Evolutionary conservation across 2,329 filamentous ascomycete genomes (phyloP).

Genomic region (Aspergillus texensis): DNA sequence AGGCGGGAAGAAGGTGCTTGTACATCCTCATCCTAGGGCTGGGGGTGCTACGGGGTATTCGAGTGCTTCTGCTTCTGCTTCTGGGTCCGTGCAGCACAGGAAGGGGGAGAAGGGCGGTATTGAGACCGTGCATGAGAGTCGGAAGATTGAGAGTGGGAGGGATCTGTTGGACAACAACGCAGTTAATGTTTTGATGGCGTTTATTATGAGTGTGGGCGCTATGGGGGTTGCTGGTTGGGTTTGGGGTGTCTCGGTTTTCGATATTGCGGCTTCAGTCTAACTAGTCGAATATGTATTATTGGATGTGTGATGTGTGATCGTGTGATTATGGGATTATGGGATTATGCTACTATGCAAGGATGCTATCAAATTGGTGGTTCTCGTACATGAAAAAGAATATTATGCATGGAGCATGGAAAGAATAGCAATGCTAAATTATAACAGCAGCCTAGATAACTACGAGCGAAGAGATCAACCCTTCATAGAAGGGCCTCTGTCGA

Average conservation of each 20-base stretch:
- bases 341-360: not conserved
- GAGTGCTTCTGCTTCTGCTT: not conserved
- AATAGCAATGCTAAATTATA: not conserved
- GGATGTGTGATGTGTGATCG: not conserved
- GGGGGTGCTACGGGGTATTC: not conserved
- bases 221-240: conserved; percentile 59
- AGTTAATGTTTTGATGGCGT: conserved; percentile 91
- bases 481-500: too few relatives aligned
- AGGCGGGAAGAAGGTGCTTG: conserved; percentile 63
- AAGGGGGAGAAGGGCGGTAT: conserved; percentile 1
- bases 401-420: not conserved
- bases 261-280: conserved; percentile 7
- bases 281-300: not conserved
- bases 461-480: too few relatives aligned
- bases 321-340: not conserved
- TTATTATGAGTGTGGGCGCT: conserved; percentile 74
- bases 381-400: not conserved
- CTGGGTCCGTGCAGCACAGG: not conserved
- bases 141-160: conserved; percentile 66
- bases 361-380: not conserved
- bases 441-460: not conserved
- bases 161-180: conserved; percentile 91
- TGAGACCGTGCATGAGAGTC: conserved; percentile 55
- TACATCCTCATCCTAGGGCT: conserved; percentile 25
- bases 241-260: conserved; percentile 31